Percentiles rank a stretch among this genome's conserved stretches.
phyloP scores from a whole-genome alignment of 2,329 filamentous ascomycete genomes.

The Talaromyces amestolkiae region DNA sequence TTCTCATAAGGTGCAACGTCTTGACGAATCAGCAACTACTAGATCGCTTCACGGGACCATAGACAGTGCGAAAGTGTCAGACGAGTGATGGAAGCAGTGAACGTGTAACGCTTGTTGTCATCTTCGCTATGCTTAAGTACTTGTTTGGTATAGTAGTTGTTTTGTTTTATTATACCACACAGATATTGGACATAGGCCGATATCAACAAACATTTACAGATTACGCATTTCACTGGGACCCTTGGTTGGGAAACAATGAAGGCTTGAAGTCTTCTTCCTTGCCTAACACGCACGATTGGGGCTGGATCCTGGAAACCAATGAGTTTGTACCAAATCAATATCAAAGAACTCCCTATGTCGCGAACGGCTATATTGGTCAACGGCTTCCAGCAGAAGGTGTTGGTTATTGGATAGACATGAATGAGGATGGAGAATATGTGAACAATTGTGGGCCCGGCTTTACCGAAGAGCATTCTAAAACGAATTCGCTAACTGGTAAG shows the following conservation, averaged over 20 bases:
- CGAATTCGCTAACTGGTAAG: not conserved
- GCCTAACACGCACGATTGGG: not conserved
- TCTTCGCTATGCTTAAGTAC: not conserved
- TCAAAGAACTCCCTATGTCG: slow-evolving; percentile 17
- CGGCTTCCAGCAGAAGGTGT: slow-evolving; percentile 14
- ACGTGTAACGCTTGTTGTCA: not conserved
- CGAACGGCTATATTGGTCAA: slow-evolving; percentile 20
- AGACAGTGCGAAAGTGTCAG: not conserved
- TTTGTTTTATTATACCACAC: not conserved
- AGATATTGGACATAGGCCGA: not conserved
- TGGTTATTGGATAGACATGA: slow-evolving; percentile 18
- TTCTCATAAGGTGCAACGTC: not conserved
- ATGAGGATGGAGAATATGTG: slow-evolving; percentile 12
- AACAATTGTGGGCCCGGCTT: slow-evolving; percentile 9
- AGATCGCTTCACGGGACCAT: not conserved
- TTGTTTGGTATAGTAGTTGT: not conserved
- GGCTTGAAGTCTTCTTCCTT: no score
- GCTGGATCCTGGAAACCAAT: slow-evolving; percentile 16
- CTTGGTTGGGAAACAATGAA: not conserved
- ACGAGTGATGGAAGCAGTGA: not conserved
- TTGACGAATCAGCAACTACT: not conserved
- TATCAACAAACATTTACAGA: not conserved
- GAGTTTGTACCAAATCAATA: slow-evolving; percentile 17
- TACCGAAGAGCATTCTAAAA: not conserved
- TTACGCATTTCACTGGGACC: not conserved